phyloP scores from a whole-genome alignment of 1,284 basidiomycete genomes.

The Omphalotus olearius region DNA sequence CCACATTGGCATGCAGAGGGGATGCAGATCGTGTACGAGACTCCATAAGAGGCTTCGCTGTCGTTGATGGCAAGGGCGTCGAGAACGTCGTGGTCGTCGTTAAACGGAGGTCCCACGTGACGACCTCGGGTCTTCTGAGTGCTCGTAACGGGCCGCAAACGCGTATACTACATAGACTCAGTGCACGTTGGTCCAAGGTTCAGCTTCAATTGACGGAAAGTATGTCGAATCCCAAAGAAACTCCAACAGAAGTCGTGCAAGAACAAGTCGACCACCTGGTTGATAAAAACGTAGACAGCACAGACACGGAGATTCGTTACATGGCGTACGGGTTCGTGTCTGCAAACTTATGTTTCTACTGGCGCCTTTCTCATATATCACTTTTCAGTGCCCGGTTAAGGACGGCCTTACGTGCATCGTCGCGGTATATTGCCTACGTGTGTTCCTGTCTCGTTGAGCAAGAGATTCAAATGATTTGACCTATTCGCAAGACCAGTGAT shows the following conservation, averaged over 20 bases:
- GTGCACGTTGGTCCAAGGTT: neutral
- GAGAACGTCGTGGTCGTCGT: slow-evolving; percentile 8
- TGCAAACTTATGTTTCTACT: too few species aligned
- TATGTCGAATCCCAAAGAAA: slow-evolving; percentile 22
- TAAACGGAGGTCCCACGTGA: slow-evolving; percentile 1
- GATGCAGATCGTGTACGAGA: slow-evolving; percentile 10
- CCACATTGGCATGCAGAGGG: neutral
- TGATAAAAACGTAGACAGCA: slow-evolving; percentile 58
- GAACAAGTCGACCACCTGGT: slow-evolving; percentile 52
- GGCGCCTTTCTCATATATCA: too few species aligned
- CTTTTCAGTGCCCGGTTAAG: slow-evolving; percentile 56
- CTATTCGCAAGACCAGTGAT: slow-evolving; percentile 66
- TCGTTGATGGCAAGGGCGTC: neutral
- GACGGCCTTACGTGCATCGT: slow-evolving; percentile 71
- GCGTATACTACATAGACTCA: neutral
- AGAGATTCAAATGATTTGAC: slow-evolving; percentile 19
- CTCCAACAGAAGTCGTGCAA: slow-evolving; percentile 36
- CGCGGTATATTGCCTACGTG: slow-evolving; percentile 82
- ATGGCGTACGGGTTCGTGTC: slow-evolving; percentile 55
- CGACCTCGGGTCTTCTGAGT: neutral
- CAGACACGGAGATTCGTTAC: slow-evolving; percentile 61
- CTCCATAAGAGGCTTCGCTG: slow-evolving; percentile 9
- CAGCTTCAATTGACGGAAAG: neutral
- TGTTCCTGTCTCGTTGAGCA: slow-evolving; percentile 25
- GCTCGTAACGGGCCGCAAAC: neutral